phyloP scores from a whole-genome alignment of 2,329 filamentous ascomycete species.

The Kalaharituber pfeilii region DNA sequence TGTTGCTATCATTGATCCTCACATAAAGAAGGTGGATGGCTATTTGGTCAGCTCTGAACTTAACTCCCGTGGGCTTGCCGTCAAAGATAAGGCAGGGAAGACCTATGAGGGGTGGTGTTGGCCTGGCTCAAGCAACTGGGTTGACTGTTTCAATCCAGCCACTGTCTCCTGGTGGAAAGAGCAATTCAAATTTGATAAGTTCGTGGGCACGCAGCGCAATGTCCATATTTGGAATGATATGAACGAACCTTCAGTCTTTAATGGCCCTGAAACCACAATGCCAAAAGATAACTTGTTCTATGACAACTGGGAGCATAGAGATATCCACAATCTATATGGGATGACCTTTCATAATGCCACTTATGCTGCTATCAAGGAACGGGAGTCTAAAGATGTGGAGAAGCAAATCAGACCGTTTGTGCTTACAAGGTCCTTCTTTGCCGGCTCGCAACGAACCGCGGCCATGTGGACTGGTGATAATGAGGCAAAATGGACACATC shows the following conservation, averaged over 20 bases:
- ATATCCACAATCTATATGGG: conserved; percentile 89
- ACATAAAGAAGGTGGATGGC: conserved; percentile 73
- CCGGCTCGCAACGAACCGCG: conserved; percentile 72
- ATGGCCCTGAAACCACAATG: conserved; percentile 95
- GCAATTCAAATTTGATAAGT: conserved; percentile 73
- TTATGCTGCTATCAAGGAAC: conserved; percentile 63
- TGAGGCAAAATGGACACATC: conserved; percentile 77
- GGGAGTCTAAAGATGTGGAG: conserved; percentile 61
- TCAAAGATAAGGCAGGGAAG: conserved; percentile 76
- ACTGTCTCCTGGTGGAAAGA: conserved; percentile 79
- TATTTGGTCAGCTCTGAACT: conserved; percentile 66
- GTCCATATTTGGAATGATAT: conserved; percentile 98
- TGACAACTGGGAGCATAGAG: conserved; percentile 69
- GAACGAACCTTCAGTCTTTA: conserved; percentile 98
- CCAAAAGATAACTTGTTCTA: conserved; percentile 93
- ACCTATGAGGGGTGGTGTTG: conserved; percentile 97
- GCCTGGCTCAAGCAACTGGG: conserved; percentile 92
- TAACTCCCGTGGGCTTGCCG: conserved; percentile 62
- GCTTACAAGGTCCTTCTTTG: conserved; percentile 79
- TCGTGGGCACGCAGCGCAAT: conserved; percentile 73
- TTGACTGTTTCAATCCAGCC: conserved; percentile 90
- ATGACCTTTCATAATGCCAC: conserved; percentile 93
- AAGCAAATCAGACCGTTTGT: conserved; percentile 60
- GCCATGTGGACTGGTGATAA: conserved; percentile 99
- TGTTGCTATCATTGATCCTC: conserved; percentile 87